Evolutionary conservation across 768 basidiomycete genomes (phyloP), one percentile per base, ranked within the genome.

Genomic region (Hygrophorus russula): DNA sequence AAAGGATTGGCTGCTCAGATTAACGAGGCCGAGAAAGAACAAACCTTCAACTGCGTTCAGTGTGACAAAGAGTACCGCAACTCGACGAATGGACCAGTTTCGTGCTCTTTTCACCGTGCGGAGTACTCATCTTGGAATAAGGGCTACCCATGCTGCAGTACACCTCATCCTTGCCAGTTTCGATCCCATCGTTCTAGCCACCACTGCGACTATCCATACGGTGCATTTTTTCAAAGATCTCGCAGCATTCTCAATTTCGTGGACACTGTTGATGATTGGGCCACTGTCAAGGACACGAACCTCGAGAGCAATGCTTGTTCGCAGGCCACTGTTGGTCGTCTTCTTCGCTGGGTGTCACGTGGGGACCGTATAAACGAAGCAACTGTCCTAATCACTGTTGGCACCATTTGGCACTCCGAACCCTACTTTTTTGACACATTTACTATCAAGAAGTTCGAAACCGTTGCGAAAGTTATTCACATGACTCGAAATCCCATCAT

Each of bases 141-240:
- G 44, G 55, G 48, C 41, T 64, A 55, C 37, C 60, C 61, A 7
- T 68, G 66, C 39, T 68, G 66, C 47, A 58, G 59, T 45, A 56
- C 57, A 0, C 36, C 49, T 5, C 54, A 63, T 44, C 62, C 65
- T 11, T 68, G 66, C 46, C 56, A 65, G 50, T 61, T 56, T 39
- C 51, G 51, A 19, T 49, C 52, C 5, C 66, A 68, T 51, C 58
- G 65, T 35, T 49, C 61, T 1, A 59, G 57, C 37, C 65, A 67
- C 41, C 66, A 68, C 40, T 67, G 63, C 47, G 64, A 68, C 24
- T 68, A 66, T 47, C 59, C 66, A 4, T 68, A 68, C 39, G 61
- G 53, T 9, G 49, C 49, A 5, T 68, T 68, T 55, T 68, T 68
- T 44, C 49, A 56, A 15, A 56, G 62, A 29, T 55, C 57, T 17